Base-by-base conservation (phyloP, 192 early-diverging fungal species). In the Coemansia sp. region DNA sequence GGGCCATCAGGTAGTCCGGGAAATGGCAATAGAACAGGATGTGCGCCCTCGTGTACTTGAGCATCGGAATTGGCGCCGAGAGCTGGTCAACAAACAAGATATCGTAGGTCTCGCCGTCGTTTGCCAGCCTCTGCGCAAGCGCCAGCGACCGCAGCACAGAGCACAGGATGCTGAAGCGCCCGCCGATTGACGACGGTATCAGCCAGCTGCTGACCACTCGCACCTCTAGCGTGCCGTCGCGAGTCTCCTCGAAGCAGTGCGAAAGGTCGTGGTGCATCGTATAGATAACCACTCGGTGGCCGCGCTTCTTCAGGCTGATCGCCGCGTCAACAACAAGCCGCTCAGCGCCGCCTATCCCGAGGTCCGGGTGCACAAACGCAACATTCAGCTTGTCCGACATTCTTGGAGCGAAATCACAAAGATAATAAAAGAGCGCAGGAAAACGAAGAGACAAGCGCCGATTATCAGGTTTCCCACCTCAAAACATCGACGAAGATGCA, bases 11-110 rank as follows among this genome's bases (percentile, higher is more conserved):
- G 62, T 93, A 91, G 70, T 98, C 96, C 0, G 96, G 96, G 66
- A 94, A 96, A 62, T 98, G 96, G 71, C 96, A 95, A 73, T 98
- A 98, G 76, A 98, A 98, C 43, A 98, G 76, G 11, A 96, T 87
- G 76, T 91, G 76, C 19, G 88, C 81, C 25, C 87, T 84, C 40
- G 88, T 70, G 66, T 87, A 84, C 36, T 79, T 82, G 43, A 96
- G 74, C 14, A 96, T 48, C n/a, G 95, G 95, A 23, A 95, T 87
- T 14, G 88, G 86, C 8, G 90, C 88, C 22, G 92, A 91, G 23
- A 96, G 74, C 78, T 95, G 92, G 85, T 98, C 96, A 6, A 93
- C 89, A 60, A 98, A 83, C 11, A 92, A 61, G 3, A 93, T 85
- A 65, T 98, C 93, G 63, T 80, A 90, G 11, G 87, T 74, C 9